Percentiles rank a stretch among this genome's conserved stretches.
Evolutionary conservation across 331 rosid genomes (phyloP).

Genomic region (Cydonia oblonga): DNA sequence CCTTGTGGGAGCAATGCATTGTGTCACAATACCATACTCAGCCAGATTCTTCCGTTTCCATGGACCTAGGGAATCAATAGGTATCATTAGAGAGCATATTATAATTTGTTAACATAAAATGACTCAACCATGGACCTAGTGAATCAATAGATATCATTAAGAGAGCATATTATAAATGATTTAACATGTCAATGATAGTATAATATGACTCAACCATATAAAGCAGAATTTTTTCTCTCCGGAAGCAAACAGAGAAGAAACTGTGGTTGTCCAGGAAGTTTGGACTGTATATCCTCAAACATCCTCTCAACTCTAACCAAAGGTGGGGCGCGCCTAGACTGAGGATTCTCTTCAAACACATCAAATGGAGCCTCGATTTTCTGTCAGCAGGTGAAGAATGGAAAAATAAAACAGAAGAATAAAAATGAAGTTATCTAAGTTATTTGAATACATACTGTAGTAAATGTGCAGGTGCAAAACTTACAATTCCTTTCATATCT

Average conservation of each 20-base stretch:
- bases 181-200: background rate
- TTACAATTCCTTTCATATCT: constrained; percentile 22
- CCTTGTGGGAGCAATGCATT: constrained; percentile 71
- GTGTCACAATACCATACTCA: constrained; percentile 69
- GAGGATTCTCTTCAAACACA: constrained; percentile 52
- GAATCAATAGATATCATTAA: background rate
- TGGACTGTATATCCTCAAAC: constrained; percentile 44
- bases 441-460: background rate
- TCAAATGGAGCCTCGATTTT: constrained; percentile 36
- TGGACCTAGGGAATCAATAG: too few species aligned
- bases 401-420: background rate
- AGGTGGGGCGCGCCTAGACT: constrained; percentile 58
- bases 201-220: constrained; percentile 46
- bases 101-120: too few species aligned
- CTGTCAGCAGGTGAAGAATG: constrained; percentile 23
- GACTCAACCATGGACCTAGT: constrained; percentile 67
- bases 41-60: constrained; percentile 53
- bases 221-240: constrained; percentile 76
- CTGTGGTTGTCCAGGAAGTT: constrained; percentile 60
- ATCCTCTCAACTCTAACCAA: constrained; percentile 65
- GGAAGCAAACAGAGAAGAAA: constrained; percentile 77
- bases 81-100: too few species aligned
- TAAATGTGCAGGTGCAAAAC: constrained; percentile 5
- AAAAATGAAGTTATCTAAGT: constrained; percentile 4
- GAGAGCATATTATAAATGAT: background rate